Evolutionary conservation across 2,329 filamentous ascomycete species (phyloP).

Genomic region (Pseudogymnoascus sp.): DNA sequence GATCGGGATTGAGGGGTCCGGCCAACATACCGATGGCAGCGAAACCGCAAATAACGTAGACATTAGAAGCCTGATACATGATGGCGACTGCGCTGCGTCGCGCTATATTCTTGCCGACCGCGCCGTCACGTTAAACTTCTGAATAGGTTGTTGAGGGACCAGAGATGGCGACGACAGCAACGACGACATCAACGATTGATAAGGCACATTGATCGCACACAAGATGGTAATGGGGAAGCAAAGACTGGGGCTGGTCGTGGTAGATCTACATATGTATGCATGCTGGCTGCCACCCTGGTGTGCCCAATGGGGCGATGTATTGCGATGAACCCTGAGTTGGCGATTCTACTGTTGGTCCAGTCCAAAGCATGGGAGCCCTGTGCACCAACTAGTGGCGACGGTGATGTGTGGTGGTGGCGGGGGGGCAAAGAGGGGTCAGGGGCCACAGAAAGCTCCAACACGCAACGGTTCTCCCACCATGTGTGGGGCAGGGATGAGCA

Average conservation of each 20-base stretch:
- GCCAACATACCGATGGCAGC: constrained; percentile 46
- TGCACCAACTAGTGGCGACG: not conserved
- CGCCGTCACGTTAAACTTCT: not conserved
- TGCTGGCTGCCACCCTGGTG: not conserved
- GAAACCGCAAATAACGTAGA: constrained; percentile 53
- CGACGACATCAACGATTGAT: constrained; percentile 2
- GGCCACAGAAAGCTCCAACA: not conserved
- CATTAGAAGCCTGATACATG: constrained; percentile 33
- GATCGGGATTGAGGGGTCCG: not conserved
- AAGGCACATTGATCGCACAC: not conserved
- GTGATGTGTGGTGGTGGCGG: not conserved
- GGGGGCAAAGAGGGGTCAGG: not conserved
- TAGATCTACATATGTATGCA: constrained; percentile 1
- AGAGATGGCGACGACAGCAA: not conserved
- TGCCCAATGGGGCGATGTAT: not conserved
- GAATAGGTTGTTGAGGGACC: not conserved
- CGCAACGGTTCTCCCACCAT: not conserved
- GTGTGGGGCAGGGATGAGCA: not conserved
- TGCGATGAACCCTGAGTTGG: not conserved
- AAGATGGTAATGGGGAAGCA: not conserved
- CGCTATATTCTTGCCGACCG: not conserved
- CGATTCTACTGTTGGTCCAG: not conserved
- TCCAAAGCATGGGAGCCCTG: not conserved
- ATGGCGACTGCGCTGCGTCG: not conserved
- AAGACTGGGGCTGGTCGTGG: not conserved